Evolutionary conservation across 2,329 filamentous ascomycete genomes (phyloP).

Genomic region (Alternaria brassicicola): DNA sequence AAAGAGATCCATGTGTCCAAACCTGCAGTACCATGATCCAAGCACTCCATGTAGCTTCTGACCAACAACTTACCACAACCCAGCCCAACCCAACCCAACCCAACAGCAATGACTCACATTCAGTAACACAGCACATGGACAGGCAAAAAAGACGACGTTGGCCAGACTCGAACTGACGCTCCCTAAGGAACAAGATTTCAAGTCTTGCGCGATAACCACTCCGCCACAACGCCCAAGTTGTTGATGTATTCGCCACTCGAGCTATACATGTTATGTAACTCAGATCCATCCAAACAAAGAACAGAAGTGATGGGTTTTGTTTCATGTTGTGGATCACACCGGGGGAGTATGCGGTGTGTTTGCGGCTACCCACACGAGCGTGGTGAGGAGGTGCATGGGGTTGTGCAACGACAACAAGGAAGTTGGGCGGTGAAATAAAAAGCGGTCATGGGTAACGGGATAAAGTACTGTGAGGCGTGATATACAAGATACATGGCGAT

Average conservation of each 20-base stretch:
- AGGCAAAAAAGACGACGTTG: conserved; percentile 32
- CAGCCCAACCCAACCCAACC: not conserved
- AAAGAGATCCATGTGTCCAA: not conserved
- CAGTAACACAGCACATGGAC: not conserved
- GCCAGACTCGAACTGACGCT: conserved; percentile 46
- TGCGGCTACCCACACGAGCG: not conserved
- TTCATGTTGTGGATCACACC: not conserved
- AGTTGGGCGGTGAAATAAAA: not conserved
- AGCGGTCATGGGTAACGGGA: too few species aligned
- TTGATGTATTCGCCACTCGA: not conserved
- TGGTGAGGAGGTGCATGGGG: not conserved
- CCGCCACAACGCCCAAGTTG: conserved; percentile 37
- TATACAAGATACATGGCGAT: rapidly evolving
- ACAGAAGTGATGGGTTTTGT: not conserved
- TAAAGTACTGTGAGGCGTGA: too few species aligned
- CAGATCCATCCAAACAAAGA: not conserved
- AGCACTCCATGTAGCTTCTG: not conserved
- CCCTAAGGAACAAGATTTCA: conserved; percentile 49
- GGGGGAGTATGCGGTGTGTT: not conserved
- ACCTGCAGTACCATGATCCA: not conserved
- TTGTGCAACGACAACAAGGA: not conserved
- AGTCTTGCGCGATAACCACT: conserved; percentile 49
- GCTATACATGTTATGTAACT: not conserved
- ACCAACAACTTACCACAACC: not conserved
- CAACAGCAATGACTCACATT: not conserved